phyloP scores from a whole-genome alignment of 1,284 basidiomycete species.

The Sphagnurus paluster region DNA sequence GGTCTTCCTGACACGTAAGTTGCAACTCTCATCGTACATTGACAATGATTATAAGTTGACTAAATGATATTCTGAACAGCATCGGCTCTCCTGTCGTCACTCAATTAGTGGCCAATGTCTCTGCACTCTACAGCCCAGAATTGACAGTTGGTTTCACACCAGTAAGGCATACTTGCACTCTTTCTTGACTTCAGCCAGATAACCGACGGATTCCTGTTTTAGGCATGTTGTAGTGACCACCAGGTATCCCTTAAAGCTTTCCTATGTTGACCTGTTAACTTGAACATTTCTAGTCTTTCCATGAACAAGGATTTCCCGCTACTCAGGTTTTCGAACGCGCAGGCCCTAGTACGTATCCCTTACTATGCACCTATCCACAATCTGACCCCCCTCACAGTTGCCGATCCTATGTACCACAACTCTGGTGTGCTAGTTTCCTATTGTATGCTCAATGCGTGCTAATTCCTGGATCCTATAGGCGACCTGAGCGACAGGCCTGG shows the following conservation, averaged over 20 bases:
- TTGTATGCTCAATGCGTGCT: constrained; percentile 1
- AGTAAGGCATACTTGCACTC: constrained; percentile 31
- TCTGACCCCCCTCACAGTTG: constrained; percentile 43
- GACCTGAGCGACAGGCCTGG: constrained; percentile 76
- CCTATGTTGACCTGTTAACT: neutral
- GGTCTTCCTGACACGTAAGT: constrained; percentile 67
- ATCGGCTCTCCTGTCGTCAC: constrained; percentile 79
- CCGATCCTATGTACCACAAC: constrained; percentile 86
- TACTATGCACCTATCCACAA: neutral
- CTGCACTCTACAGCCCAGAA: constrained; percentile 79
- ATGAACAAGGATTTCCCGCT: constrained; percentile 78
- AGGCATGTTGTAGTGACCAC: constrained; percentile 89
- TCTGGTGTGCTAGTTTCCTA: constrained; percentile 53
- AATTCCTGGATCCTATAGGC: constrained; percentile 35
- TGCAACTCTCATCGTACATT: neutral
- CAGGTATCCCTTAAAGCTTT: constrained; percentile 41
- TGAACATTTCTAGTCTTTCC: constrained; percentile 60
- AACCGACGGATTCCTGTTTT: constrained; percentile 1
- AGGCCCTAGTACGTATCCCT: constrained; percentile 57
- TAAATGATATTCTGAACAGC: constrained; percentile 35
- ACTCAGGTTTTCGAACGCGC: constrained; percentile 84
- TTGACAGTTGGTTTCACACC: constrained; percentile 75
- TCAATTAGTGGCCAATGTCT: constrained; percentile 72
- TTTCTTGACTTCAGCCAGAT: neutral
- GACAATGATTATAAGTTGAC: no score